A percentile compares a stretch with the other conserved stretches of the same genome.
Evolutionary conservation across 2,329 filamentous ascomycete genomes (phyloP).

Genomic region (Trichoderma breve): DNA sequence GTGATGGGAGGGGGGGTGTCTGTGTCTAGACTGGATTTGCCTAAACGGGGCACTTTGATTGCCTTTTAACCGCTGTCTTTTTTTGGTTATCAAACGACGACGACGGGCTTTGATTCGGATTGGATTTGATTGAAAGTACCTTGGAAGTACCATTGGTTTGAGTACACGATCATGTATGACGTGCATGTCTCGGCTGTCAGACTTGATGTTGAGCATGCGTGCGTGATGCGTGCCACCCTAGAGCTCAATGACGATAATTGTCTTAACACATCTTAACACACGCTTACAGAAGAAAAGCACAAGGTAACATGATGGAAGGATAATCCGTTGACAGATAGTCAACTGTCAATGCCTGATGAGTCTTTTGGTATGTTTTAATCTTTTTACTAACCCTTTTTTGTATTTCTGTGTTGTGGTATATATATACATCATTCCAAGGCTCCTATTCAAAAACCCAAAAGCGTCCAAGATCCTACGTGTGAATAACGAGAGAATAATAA

Average conservation of each 20-base stretch:
- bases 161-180: neutral
- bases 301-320: neutral
- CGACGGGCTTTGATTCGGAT: neutral
- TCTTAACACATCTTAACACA: neutral
- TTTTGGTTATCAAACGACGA: neutral
- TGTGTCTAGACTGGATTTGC: neutral
- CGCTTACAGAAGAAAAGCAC: neutral
- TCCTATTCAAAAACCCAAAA: neutral
- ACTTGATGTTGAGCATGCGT: neutral
- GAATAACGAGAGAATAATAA: slow-evolving; percentile 18
- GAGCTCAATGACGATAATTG: neutral
- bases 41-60: neutral
- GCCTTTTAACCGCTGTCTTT: neutral
- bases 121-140: neutral
- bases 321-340: neutral
- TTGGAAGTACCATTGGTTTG: neutral
- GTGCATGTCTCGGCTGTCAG: neutral
- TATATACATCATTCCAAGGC: slow-evolving; percentile 12
- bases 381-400: slow-evolving; percentile 8
- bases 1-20: neutral
- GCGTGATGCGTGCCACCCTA: neutral
- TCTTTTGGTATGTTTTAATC: neutral
- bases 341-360: neutral
- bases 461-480: slow-evolving; percentile 2
- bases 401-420: slow-evolving; percentile 4